phyloP scores from a whole-genome alignment of 2,329 filamentous ascomycete species.

The Apiospora aurea region DNA sequence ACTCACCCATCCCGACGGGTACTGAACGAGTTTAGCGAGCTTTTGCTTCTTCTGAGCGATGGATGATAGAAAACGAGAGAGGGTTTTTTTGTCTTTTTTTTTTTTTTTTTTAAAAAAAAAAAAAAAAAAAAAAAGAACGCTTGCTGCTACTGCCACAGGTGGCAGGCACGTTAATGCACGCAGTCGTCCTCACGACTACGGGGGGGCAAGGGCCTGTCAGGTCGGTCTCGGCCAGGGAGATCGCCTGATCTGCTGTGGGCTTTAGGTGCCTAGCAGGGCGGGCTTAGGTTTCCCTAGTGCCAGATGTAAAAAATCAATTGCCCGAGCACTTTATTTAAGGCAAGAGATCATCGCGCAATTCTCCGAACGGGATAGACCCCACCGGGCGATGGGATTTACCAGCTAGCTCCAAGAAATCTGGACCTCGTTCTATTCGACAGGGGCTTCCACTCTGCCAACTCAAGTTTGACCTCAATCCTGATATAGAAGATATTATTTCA shows the following conservation, averaged over 20 bases:
- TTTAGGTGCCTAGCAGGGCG: no score
- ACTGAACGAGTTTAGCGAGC: not conserved
- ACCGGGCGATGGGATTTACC: not conserved
- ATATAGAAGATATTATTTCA: not conserved
- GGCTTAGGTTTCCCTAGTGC: not conserved
- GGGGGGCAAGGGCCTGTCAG: not conserved
- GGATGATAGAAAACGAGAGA: not conserved
- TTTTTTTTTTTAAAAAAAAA: not conserved
- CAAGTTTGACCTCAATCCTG: not conserved
- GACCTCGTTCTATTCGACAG: not conserved
- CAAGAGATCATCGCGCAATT: constrained; percentile 2
- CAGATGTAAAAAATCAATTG: not conserved
- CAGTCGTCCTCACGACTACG: not conserved
- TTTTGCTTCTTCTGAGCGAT: not conserved
- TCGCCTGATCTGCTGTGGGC: not conserved
- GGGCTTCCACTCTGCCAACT: not conserved
- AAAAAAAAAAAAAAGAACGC: no score
- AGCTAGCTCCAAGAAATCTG: not conserved
- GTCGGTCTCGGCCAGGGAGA: not conserved
- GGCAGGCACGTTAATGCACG: not conserved
- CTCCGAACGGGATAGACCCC: not conserved
- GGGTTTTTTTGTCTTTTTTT: not conserved
- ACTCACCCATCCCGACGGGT: not conserved
- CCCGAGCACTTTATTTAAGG: not conserved
- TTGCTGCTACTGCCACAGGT: no score